Base-by-base conservation (phyloP, 1,284 basidiomycete species). In the Phylloboletellus chloephorus region DNA sequence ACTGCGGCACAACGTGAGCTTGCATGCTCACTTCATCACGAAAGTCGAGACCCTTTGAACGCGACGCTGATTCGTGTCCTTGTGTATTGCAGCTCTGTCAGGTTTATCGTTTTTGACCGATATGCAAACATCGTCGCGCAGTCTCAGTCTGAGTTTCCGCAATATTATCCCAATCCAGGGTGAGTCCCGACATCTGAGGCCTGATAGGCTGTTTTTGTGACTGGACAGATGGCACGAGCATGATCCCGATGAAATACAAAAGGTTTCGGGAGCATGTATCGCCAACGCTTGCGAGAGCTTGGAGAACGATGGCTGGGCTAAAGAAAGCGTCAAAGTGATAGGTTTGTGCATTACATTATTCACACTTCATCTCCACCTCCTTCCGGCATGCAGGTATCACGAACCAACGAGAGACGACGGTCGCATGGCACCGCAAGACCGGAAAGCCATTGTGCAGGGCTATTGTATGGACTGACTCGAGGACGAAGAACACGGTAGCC, bases 341-440 rank as follows among this genome's bases (percentile, higher is more conserved):
- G 95, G 90, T 89, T 55, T 47, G 78, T 69, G 17, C 28, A 8
- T 8, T 7, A 12, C 19, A 20, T 44, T 42, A 47, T 54, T 46
- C 49, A 49, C 45, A 49, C 35, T 13, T 30, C 25, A 41, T 36
- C 8, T 44, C 7, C 21, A 11, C 3, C n/a, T 28, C 16, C 15
- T 35, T 39, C 2, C 19, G 5, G n/a, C 11, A 21, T 31, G 11
- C 57, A 89, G 88, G 94, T 26, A 90, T 98, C 67, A 98, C 95
- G 36, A 98, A 97, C 63, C 95, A 98, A 69, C 82, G 96, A 45
- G 95, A 98, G 65, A 98, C 96, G 4, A 85, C 94, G 1, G 82
- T 98, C 13, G 89, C 85, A 9, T 98, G 96, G 96, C 89, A 89
- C 61, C 78, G 84, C 50, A 76, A 73, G 56, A 95, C 92, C 2